Base-by-base conservation (phyloP, 1,139 yeast species). In the Geotrichum aggregatum region DNA sequence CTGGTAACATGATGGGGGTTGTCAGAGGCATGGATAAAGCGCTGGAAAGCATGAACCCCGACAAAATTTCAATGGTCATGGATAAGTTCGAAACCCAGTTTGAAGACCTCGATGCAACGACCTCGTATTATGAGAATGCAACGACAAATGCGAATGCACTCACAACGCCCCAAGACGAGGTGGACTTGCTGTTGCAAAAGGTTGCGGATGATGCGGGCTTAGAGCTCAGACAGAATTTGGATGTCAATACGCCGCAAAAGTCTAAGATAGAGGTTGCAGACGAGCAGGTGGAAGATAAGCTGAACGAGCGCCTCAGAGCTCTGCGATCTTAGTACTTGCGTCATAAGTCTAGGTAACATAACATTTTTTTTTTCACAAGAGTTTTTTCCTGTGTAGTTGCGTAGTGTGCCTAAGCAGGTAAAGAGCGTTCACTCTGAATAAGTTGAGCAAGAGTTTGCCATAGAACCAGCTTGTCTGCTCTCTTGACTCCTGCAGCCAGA, bases 161-260 rank as follows among this genome's bases (percentile, higher is more conserved):
- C 57, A 78, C 85, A 26, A 87, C 95, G 3, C 98, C 98, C 10
- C 96, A 89, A 66, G 98, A 92, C 55, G 95, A 91, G 61, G 98
- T 94, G 30, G 98, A 92, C 67, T 79, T 85, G 56, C 75, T 94
- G 64, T 80, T 94, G 87, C 89, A 78, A 64, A 91, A 87, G 69
- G 92, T 94, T 33, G 98, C 98, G 0, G 99, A 94, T 66, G 98
- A 92, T 67, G 97, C 97, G 0, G 98, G 98, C 1, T 75, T 94
- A 47, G 98, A 94, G 66, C 76, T 92, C 75, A 84, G 84, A 63
- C 98, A 91, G 60, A 85, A 87, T 38, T 72, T 84, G 66, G 86
- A 79, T 54, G 74, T 79, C 21, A 63, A 56, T 63, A 57, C 71
- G 8, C 72, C 67, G 4, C 62, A 62, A 14, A 60, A 63, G 52